Percentiles rank a stretch among this genome's conserved stretches.
Conservation (phyloP, 768 basidiomycete genomes). For the Clitopilus hobsonii region DNA sequence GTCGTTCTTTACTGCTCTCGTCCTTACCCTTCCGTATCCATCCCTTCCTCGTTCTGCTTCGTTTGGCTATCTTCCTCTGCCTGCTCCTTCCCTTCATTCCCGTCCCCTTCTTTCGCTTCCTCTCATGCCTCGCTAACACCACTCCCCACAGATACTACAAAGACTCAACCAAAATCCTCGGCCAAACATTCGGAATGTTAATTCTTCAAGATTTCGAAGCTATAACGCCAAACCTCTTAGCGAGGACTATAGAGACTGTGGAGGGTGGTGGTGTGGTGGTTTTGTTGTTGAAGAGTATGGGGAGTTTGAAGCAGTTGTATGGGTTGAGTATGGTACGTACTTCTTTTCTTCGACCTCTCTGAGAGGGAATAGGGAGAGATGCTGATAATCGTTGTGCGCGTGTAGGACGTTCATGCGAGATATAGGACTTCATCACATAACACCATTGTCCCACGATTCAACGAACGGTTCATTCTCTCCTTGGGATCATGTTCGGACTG, state of each 20-base stretch:
- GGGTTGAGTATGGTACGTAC: constrained; percentile 72
- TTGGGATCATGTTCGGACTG: constrained; percentile 92
- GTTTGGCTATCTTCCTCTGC: no score
- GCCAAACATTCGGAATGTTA: constrained; percentile 97
- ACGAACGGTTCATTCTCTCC: constrained; percentile 97
- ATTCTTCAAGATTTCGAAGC: constrained; percentile 98
- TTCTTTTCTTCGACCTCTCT: no score
- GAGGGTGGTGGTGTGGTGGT: constrained; percentile 93
- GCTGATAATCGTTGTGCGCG: no score
- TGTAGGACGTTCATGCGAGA: constrained; percentile 94
- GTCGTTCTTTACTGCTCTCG: no score
- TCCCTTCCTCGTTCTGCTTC: no score
- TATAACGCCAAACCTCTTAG: constrained; percentile 94
- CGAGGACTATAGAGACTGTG: constrained; percentile 96
- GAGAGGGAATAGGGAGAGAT: no score
- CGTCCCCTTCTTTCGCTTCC: background rate
- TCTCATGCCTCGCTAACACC: background rate
- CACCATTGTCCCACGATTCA: constrained; percentile 89
- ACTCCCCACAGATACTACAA: constrained; percentile 76
- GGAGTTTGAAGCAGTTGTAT: constrained; percentile 86
- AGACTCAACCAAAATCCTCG: constrained; percentile 93
- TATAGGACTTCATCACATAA: constrained; percentile 92
- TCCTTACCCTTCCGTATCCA: no score
- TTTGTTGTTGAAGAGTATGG: constrained; percentile 91
- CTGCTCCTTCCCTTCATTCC: background rate